phyloP scores from a whole-genome alignment of 2,329 filamentous ascomycete genomes.

The Arthrobotrys conoides region DNA sequence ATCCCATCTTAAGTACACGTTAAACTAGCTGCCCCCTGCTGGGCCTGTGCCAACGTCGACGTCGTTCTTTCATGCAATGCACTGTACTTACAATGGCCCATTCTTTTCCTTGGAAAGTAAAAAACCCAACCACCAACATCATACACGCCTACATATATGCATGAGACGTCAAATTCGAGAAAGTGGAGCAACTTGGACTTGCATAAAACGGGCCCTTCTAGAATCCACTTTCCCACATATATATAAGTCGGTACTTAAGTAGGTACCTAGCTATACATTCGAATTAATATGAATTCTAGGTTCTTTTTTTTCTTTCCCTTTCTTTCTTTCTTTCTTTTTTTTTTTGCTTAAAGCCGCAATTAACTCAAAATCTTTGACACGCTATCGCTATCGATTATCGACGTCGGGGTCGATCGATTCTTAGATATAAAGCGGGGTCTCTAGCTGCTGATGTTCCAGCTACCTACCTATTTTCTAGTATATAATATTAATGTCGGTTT shows the following conservation, averaged over 20 bases:
- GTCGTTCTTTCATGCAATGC: slow-evolving; percentile 15
- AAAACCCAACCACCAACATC: background rate
- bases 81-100: background rate
- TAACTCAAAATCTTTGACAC: background rate
- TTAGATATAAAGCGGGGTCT: slow-evolving; percentile 12
- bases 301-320: no score
- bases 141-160: slow-evolving; percentile 7
- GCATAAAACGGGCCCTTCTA: slow-evolving; percentile 52
- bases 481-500: no score
- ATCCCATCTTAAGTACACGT: slow-evolving; percentile 18
- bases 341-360: no score
- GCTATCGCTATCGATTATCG: slow-evolving; percentile 6
- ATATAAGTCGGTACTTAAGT: no score
- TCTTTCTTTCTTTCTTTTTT: no score
- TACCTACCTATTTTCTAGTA: no score
- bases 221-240: slow-evolving; percentile 16
- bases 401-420: background rate
- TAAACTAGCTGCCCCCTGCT: background rate
- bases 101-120: slow-evolving; percentile 3
- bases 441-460: background rate
- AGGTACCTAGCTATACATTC: no score
- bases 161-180: slow-evolving; percentile 26
- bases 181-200: slow-evolving; percentile 30
- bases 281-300: no score
- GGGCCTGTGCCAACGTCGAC: slow-evolving; percentile 23